A percentile compares a stretch with the other conserved stretches of the same genome.
Evolutionary conservation across 1,139 yeast species (phyloP).

Genomic region (Neolecta irregularis): DNA sequence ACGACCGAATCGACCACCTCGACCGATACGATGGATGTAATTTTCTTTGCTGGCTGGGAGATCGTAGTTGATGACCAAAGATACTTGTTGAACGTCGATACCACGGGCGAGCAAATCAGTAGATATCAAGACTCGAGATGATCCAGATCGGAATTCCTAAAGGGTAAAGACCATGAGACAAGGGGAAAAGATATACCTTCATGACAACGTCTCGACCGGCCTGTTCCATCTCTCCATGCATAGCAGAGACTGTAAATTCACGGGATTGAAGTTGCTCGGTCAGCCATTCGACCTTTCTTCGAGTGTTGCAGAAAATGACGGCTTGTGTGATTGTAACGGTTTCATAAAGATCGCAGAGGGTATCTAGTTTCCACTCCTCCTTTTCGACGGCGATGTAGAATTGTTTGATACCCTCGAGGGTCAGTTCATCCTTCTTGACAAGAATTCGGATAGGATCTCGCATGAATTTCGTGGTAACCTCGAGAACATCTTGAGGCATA

Average conservation of each 20-base stretch:
- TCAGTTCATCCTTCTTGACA: constrained; percentile 95
- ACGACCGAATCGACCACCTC: constrained; percentile 99
- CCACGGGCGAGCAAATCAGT: constrained; percentile 99
- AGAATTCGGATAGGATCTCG: constrained; percentile 91
- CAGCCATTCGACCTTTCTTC: constrained; percentile 90
- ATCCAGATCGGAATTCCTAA: constrained; percentile 78
- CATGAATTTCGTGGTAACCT: constrained; percentile 94
- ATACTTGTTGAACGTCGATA: constrained; percentile 98
- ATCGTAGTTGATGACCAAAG: constrained; percentile 94
- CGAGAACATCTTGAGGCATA: constrained; percentile 94
- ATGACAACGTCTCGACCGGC: constrained; percentile 93
- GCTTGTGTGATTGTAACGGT: constrained; percentile 97
- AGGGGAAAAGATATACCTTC: constrained; percentile 35
- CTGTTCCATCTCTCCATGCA: constrained; percentile 96
- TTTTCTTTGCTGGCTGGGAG: constrained; percentile 95
- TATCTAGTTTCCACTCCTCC: constrained; percentile 88
- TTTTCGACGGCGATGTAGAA: constrained; percentile 86
- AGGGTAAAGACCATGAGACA: constrained; percentile 1
- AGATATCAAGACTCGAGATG: constrained; percentile 89
- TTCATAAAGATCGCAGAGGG: constrained; percentile 92
- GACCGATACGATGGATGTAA: constrained; percentile 98
- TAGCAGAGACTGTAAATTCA: constrained; percentile 90
- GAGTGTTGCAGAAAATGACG: constrained; percentile 98
- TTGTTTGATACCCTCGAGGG: constrained; percentile 97
- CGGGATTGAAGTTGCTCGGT: constrained; percentile 72